Conservation (phyloP, 1,284 basidiomycete genomes). For the Sanguinoderma infundibulare region DNA sequence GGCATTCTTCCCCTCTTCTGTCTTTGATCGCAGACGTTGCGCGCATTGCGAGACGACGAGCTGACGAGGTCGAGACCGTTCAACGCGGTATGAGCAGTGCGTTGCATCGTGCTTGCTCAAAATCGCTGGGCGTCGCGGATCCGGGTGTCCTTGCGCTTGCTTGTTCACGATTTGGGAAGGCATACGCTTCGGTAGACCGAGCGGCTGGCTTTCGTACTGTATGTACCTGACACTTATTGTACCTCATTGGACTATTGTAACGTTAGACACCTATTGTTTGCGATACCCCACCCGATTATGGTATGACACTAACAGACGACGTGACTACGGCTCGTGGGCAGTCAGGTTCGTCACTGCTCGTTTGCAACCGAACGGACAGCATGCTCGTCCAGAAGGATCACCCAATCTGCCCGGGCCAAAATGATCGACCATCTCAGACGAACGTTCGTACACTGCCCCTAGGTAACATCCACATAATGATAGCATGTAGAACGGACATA, state of each 20-base stretch:
- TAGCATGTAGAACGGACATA: not conserved
- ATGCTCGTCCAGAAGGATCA: not conserved
- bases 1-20: not conserved
- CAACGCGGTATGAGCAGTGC: not conserved
- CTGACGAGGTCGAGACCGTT: not conserved
- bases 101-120: not conserved
- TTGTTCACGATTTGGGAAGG: no score
- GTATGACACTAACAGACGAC: no score
- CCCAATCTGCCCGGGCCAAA: not conserved
- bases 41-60: not conserved
- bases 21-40: not conserved
- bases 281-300: no score
- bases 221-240: no score
- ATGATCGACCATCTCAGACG: not conserved
- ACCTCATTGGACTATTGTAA: no score
- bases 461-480: not conserved
- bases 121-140: not conserved
- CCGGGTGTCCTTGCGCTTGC: not conserved
- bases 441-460: not conserved
- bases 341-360: no score
- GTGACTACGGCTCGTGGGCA: no score
- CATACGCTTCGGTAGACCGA: no score
- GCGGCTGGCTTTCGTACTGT: no score
- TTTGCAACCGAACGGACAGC: not conserved
- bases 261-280: no score